Conservation (phyloP, 768 basidiomycete genomes). For the Phanerochaete sordida region DNA sequence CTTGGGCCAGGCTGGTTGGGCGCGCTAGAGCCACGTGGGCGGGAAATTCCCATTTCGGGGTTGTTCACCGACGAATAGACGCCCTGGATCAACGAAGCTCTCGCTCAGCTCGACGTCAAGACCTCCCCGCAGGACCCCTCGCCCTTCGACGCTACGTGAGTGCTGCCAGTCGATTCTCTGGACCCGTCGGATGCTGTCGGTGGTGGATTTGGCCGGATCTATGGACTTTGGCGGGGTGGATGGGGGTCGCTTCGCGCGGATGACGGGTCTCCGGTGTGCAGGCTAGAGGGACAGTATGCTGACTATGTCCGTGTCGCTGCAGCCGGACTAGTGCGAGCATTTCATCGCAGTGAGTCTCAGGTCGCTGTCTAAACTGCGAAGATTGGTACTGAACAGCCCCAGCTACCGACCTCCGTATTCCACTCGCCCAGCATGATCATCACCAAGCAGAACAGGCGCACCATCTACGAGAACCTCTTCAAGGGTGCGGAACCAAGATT, state of each 20-base stretch:
- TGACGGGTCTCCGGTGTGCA: constrained; percentile 22
- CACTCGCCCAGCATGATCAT: constrained; percentile 81
- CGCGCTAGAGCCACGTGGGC: constrained; percentile 2
- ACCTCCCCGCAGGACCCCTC: constrained; percentile 27
- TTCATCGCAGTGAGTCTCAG: constrained; percentile 33
- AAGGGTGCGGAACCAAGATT: constrained; percentile 64
- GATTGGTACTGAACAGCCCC: not conserved
- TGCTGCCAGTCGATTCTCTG: constrained; percentile 10
- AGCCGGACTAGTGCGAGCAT: constrained; percentile 34
- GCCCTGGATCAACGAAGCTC: constrained; percentile 15
- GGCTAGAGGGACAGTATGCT: constrained; percentile 14
- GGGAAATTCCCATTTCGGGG: constrained; percentile 1
- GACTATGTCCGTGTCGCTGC: constrained; percentile 17
- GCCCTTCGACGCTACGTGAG: constrained; percentile 27
- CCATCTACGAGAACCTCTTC: constrained; percentile 99
- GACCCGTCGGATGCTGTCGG: not conserved
- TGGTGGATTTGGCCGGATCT: constrained; percentile 9
- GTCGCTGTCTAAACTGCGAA: not conserved
- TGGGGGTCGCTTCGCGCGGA: constrained; percentile 25
- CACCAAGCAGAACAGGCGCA: constrained; percentile 88
- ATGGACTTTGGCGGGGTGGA: constrained; percentile 28
- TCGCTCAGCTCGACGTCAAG: constrained; percentile 34
- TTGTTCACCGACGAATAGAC: constrained; percentile 10
- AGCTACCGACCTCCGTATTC: constrained; percentile 30
- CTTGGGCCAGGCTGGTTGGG: too few relatives aligned